Base-by-base conservation (phyloP, 2,329 filamentous ascomycete genomes). In the Grosmannia clavigera region DNA sequence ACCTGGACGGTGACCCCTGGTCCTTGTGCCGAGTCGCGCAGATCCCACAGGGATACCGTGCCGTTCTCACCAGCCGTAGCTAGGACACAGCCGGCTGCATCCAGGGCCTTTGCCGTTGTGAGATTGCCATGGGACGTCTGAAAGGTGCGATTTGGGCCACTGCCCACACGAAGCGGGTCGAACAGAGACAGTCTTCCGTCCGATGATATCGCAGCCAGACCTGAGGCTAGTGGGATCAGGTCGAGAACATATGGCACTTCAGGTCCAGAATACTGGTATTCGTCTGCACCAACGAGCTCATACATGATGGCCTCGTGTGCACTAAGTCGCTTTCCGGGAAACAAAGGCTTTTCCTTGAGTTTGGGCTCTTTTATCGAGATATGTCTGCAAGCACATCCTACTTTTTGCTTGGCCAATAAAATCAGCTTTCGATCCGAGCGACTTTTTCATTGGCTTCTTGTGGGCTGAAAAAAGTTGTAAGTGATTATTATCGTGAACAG, bases 61-160 rank as follows among this genome's bases (percentile, higher is more conserved):
- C 88, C 88, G 68, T 91, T 85, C 69, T 87, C 81, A 55, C 88
- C 88, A 0, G 86, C 82, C 0, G 88, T 91, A 61, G 81, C 82
- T 6, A 90, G 75, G 25, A 85, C 68, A 5, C 77, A 78, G 33
- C 76, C 76, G 25, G 70, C 71, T 5, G 72, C 73, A 61, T 82
- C 81, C 55, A 82, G 79, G 1, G 79, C 75, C 58, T 79, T 78
- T 35, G 89, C 73, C 63, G 81, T 83, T 16, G 84, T 85, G 65
- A 90, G 74, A 62, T 86, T 86, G 5, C 79, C 76, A 64, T 88
- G 83, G 38, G 77, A 74, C 11, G 79, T 81, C 43, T 70, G 68
- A 55, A 82, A 72, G 10, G 73, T 73, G 57, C 75, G 74, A 31
- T 78, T 65, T 3, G 81, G 78, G 0, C 81, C 76, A 3, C 75